These are phyloP conservation scores for Candida vartiovaarae DNA, from an alignment of 805 yeast species.

Conservation along the genomic window DNA sequence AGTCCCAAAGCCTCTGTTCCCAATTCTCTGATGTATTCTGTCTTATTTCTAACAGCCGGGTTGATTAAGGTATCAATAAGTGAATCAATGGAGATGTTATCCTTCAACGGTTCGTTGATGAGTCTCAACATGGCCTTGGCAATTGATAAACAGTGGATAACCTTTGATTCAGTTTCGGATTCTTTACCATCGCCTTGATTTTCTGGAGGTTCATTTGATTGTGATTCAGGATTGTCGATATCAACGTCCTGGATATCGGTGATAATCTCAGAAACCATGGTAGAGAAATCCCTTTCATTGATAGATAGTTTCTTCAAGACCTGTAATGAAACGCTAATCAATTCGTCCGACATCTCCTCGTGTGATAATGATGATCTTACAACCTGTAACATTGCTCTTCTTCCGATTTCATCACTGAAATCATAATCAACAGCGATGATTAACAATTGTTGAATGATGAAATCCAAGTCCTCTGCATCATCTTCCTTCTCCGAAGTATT, in stretches of 20 bases:
- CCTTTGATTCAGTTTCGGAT: constrained; percentile 27
- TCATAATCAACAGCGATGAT: constrained; percentile 66
- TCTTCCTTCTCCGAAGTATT: constrained; percentile 21
- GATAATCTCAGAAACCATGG: constrained; percentile 78
- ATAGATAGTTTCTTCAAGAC: constrained; percentile 67
- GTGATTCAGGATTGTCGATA: constrained; percentile 4
- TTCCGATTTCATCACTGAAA: constrained; percentile 84
- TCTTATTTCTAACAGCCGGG: constrained; percentile 65
- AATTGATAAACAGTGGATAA: constrained; percentile 58
- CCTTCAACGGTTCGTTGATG: constrained; percentile 55
- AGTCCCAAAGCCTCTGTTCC: constrained; percentile 77
- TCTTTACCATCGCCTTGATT: constrained; percentile 16
- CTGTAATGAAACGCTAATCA: constrained; percentile 49
- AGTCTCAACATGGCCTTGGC: constrained; percentile 65
- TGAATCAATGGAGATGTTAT: constrained; percentile 59
- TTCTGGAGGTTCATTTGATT: constrained; percentile 1
- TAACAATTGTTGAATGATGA: constrained; percentile 67
- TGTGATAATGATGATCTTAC: constrained; percentile 53
- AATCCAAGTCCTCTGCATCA: constrained; percentile 57
- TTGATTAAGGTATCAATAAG: constrained; percentile 69
- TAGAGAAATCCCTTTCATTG: constrained; percentile 76
- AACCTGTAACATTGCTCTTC: constrained; percentile 63
- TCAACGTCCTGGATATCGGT: constrained; percentile 72
- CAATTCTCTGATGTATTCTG: constrained; percentile 43
- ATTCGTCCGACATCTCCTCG: constrained; percentile 46